Base-by-base conservation (phyloP, 2,329 filamentous ascomycete species). In the Colletotrichum brevisporum region DNA sequence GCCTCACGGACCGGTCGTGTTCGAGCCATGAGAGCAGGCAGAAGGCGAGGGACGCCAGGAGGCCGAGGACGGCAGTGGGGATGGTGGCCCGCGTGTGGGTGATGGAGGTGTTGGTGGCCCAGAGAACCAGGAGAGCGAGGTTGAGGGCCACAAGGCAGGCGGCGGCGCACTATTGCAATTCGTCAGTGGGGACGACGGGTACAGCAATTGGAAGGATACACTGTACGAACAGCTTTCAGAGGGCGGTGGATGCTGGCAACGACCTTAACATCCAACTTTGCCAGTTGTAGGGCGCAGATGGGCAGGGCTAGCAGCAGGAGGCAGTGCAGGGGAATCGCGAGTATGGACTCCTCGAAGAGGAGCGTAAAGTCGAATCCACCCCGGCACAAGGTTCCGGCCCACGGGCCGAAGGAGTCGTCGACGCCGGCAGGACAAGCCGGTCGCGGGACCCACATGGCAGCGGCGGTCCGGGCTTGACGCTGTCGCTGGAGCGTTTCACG, bases 341-440 rank as follows among this genome's bases (percentile, higher is more conserved):
- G 70, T 21, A 77, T 69, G 51, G 65, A 67, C 57, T 77, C 74
- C 52, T 77, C 74, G 59, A 76, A 77, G 3, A 77, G 66, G 10
- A 77, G 69, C 6, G 76, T 76, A 53, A 77, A 76, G 67, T 77
- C 75, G 67, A 75, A 76, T 51, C 75, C 74, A n/a, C 58, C 69
- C n/a, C 72, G 71, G 56, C 75, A 77, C 41, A 55, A n/a, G 4
- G 48, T 43, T 55, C 69, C 69, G 56, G 69, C 65, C 65, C 69
- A 71, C 47, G 69, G 66, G 27, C 65, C 69, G 65, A 71, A 57
- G 12, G 65, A 69, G 48, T 64, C 50, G 51, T 69, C 69, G 18
- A 60, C 27, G 24, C 59, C 65, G 69, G 59, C 15, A 39, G 59
- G 47, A 26, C 69, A 71, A 15, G 51, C 65, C 53, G 65, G 18